Evolutionary conservation across 305 asterid genomes (phyloP).

Genomic region (Plantago lanceolata): DNA sequence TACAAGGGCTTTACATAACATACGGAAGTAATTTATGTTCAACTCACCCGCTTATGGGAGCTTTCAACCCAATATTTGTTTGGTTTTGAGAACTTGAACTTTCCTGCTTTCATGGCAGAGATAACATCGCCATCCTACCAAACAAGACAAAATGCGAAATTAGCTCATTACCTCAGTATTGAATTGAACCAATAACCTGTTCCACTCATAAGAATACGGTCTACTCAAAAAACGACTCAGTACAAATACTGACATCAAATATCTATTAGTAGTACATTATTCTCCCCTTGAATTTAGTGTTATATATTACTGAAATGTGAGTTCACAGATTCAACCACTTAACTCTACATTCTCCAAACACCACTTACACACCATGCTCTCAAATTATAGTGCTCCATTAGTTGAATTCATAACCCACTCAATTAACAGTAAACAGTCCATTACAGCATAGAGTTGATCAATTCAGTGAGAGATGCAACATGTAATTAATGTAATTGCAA

Average conservation of each 20-base stretch:
- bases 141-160: not conserved
- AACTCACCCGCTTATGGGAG: constrained; percentile 82
- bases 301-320: no score
- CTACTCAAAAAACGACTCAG: no score
- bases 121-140: constrained; percentile 76
- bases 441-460: no score
- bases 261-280: not conserved
- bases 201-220: no score
- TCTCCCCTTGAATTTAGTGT: not conserved
- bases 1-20: not conserved
- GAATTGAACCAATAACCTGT: no score
- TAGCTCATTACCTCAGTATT: not conserved
- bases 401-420: no score
- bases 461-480: no score
- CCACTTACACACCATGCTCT: not conserved
- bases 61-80: constrained; percentile 94
- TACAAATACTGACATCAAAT: not conserved
- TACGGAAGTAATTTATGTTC: constrained; percentile 17
- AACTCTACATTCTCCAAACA: not conserved
- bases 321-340: no score
- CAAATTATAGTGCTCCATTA: no score
- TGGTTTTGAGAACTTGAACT: constrained; percentile 68
- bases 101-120: constrained; percentile 70
- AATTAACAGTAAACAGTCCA: no score
- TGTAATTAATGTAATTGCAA: no score